Conservation (phyloP, 2,329 filamentous ascomycete species). For the Ascochyta koolunga region DNA sequence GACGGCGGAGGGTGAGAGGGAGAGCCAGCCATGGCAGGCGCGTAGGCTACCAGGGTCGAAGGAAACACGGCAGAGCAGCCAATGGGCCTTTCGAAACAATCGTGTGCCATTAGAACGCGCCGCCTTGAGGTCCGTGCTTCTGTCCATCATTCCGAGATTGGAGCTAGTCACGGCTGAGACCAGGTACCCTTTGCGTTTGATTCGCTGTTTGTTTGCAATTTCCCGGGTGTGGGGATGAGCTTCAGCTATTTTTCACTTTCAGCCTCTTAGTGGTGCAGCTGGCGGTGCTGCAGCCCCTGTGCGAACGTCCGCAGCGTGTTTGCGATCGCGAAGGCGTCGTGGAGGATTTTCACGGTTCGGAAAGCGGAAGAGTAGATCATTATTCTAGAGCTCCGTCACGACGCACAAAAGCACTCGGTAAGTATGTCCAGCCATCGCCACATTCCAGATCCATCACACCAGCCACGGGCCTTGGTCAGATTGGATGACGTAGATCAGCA, state of each 20-base stretch:
- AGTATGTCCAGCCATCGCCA: slow-evolving; percentile 5
- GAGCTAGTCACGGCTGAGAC: slow-evolving; percentile 24
- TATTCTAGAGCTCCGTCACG: not conserved
- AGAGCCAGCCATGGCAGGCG: slow-evolving; percentile 16
- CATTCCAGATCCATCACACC: slow-evolving; percentile 18
- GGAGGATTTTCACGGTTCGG: slow-evolving; percentile 15
- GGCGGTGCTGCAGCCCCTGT: slow-evolving; percentile 28
- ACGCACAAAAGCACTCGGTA: slow-evolving; percentile 7
- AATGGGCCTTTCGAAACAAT: slow-evolving; percentile 28
- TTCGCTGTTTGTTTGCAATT: slow-evolving; percentile 37
- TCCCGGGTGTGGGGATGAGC: slow-evolving; percentile 31
- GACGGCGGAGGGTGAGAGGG: slow-evolving; percentile 25
- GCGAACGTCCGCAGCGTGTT: slow-evolving; percentile 22
- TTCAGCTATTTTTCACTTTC: slow-evolving; percentile 27
- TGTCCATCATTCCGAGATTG: slow-evolving; percentile 29
- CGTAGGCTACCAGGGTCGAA: slow-evolving; percentile 16
- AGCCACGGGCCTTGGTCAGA: not conserved
- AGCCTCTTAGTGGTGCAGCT: slow-evolving; percentile 20
- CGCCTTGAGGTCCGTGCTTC: slow-evolving; percentile 22
- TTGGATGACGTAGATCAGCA: slow-evolving; percentile 5
- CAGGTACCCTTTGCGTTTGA: slow-evolving; percentile 37
- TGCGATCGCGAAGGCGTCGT: slow-evolving; percentile 13
- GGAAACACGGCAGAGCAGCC: slow-evolving; percentile 28
- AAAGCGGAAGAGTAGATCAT: slow-evolving; percentile 7
- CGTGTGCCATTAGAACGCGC: slow-evolving; percentile 25